Evolutionary conservation across 2,329 filamentous ascomycete species (phyloP).

Genomic region (Thermothelomyces thermophilus): DNA sequence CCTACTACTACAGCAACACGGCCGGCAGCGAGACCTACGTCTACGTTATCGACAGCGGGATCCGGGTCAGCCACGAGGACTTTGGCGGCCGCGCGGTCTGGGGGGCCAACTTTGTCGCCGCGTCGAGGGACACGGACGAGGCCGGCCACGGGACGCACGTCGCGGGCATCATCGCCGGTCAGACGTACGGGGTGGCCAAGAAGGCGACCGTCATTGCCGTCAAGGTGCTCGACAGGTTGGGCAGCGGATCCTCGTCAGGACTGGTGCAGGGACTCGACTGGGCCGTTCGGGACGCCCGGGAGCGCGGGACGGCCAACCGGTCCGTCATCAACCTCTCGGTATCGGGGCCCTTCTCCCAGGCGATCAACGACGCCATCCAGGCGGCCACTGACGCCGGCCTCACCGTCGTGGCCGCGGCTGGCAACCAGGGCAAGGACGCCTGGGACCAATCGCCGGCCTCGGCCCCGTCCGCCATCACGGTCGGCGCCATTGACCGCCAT

Average conservation of each 20-base stretch:
- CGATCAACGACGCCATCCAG: conserved; percentile 27
- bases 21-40: conserved; percentile 30
- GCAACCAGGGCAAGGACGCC: conserved; percentile 33
- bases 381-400: conserved; percentile 32
- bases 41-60: conserved; percentile 42
- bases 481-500: conserved; percentile 33
- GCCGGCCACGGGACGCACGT: conserved; percentile 32
- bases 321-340: conserved; percentile 35
- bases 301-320: conserved; percentile 22
- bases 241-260: conserved; percentile 16
- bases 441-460: conserved; percentile 32
- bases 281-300: conserved; percentile 31
- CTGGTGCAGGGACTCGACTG: conserved; percentile 32
- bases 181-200: conserved; percentile 31
- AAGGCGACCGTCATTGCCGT: conserved; percentile 28
- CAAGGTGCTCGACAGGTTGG: conserved; percentile 26
- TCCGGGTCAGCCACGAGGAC: conserved; percentile 33
- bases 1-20: conserved; percentile 26
- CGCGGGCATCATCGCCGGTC: conserved; percentile 29
- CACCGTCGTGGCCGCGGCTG: conserved; percentile 38
- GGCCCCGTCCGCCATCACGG: conserved; percentile 34
- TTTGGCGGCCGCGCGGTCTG: conserved; percentile 28
- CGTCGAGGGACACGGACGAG: conserved; percentile 20
- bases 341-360: conserved; percentile 30
- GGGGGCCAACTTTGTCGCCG: conserved; percentile 26